A percentile compares a stretch with the other conserved stretches of the same genome.
Evolutionary conservation across 202 grass and related monocot species (phyloP).

Genomic region (Elaeis oleifera): DNA sequence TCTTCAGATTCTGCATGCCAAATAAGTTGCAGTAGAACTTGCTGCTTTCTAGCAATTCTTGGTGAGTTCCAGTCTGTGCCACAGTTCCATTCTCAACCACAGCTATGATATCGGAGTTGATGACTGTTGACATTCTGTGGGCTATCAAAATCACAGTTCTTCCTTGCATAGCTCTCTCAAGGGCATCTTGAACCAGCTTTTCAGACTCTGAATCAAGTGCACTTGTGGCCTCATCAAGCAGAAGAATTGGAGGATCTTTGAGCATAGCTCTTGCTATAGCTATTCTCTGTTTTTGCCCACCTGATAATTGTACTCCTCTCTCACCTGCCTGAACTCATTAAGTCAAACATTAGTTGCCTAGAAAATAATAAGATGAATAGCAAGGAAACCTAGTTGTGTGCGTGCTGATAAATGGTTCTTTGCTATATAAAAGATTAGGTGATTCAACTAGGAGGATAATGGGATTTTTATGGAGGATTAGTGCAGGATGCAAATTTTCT

Average conservation of each 20-base stretch:
- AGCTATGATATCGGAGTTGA: constrained; percentile 50
- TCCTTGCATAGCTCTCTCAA: constrained; percentile 50
- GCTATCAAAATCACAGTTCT: constrained; percentile 65
- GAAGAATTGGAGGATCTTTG: constrained; percentile 57
- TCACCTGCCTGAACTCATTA: constrained; percentile 42
- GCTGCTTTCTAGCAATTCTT: constrained; percentile 42
- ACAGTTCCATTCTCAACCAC: constrained; percentile 55
- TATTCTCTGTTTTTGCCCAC: constrained; percentile 61
- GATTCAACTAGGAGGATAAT: too few relatives aligned
- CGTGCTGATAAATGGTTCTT: too few relatives aligned
- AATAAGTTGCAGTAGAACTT: constrained; percentile 40
- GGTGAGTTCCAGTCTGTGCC: constrained; percentile 47
- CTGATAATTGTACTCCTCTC: constrained; percentile 50
- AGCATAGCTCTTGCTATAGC: constrained; percentile 55
- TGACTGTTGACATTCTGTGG: constrained; percentile 61
- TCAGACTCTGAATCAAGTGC: constrained; percentile 72
- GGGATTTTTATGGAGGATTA: too few relatives aligned
- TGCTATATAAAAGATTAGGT: too few relatives aligned
- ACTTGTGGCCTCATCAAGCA: constrained; percentile 71
- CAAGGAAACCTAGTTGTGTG: too few relatives aligned
- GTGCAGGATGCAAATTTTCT: too few relatives aligned
- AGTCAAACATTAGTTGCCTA: not conserved
- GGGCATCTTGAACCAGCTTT: constrained; percentile 52
- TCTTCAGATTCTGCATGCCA: constrained; percentile 45
- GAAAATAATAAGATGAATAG: too few relatives aligned